Percentiles rank a stretch among this genome's conserved stretches.
These are phyloP conservation scores for Agaricus bisporus DNA, from an alignment of 768 basidiomycete genomes.

Conservation along the genomic window DNA sequence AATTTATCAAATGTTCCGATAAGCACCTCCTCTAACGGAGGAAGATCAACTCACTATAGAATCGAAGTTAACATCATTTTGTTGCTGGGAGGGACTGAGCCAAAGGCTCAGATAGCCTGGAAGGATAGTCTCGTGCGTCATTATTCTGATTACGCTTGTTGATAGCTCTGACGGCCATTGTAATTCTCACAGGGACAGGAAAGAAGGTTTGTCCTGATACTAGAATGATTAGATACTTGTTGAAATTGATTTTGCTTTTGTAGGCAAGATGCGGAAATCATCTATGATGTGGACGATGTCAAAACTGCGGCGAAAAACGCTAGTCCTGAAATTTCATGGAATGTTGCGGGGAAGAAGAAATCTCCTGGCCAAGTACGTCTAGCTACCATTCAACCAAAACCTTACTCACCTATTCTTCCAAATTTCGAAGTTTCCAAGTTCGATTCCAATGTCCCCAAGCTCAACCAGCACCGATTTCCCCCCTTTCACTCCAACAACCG, in stretches of 20 bases:
- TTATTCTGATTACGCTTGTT: too few relatives aligned
- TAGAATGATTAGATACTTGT: not conserved
- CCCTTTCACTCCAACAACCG: not conserved
- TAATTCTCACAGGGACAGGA: not conserved
- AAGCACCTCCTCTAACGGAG: not conserved
- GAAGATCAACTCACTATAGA: slow-evolving; percentile 16
- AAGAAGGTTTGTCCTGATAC: not conserved
- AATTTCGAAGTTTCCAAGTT: too few relatives aligned
- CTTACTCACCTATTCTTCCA: too few relatives aligned
- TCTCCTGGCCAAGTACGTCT: not conserved
- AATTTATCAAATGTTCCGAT: slow-evolving; percentile 9
- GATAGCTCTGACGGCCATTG: too few relatives aligned
- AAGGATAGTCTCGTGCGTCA: slow-evolving; percentile 32
- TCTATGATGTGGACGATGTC: not conserved
- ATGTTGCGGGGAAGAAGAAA: not conserved
- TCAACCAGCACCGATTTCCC: too few relatives aligned
- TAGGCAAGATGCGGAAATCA: not conserved
- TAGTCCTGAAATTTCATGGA: not conserved
- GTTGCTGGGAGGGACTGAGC: slow-evolving; percentile 44
- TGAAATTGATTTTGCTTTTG: not conserved
- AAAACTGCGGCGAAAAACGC: too few relatives aligned
- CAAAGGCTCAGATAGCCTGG: slow-evolving; percentile 45
- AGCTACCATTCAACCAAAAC: too few relatives aligned
- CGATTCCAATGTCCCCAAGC: too few relatives aligned
- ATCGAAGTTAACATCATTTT: slow-evolving; percentile 32